Conservation (phyloP, 345 rosid genomes). For the Capsella bursapastoris region DNA sequence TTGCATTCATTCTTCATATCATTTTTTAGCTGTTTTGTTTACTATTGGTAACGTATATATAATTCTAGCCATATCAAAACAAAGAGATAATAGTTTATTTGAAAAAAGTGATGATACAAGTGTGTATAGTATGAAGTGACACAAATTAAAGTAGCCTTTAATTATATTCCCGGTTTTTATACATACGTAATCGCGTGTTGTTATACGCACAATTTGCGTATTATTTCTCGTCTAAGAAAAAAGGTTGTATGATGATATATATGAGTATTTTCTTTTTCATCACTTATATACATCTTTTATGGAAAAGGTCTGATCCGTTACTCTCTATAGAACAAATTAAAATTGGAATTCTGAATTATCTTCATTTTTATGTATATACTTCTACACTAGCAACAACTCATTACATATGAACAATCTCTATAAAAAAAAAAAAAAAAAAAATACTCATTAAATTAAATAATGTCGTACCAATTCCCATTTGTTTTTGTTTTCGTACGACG, state of each 20-base stretch:
- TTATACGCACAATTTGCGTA: background rate
- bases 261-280: background rate
- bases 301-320: slow-evolving; percentile 10
- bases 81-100: background rate
- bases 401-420: too few species aligned
- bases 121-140: background rate
- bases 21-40: too few species aligned
- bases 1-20: too few species aligned
- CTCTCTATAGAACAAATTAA: background rate
- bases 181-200: too few species aligned
- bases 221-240: background rate
- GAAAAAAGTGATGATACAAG: background rate
- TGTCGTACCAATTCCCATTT: too few species aligned
- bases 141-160: background rate
- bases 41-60: too few species aligned
- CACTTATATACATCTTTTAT: background rate
- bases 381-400: too few species aligned
- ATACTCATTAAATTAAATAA: too few species aligned
- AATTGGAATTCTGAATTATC: background rate
- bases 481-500: too few species aligned
- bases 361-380: background rate
- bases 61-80: background rate
- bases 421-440: too few species aligned
- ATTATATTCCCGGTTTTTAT: too few species aligned
- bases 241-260: slow-evolving; percentile 2